A percentile compares a stretch with the other conserved stretches of the same genome.
Conservation (phyloP, 1,139 yeast genomes). For the Saccharomyces hybrid region DNA sequence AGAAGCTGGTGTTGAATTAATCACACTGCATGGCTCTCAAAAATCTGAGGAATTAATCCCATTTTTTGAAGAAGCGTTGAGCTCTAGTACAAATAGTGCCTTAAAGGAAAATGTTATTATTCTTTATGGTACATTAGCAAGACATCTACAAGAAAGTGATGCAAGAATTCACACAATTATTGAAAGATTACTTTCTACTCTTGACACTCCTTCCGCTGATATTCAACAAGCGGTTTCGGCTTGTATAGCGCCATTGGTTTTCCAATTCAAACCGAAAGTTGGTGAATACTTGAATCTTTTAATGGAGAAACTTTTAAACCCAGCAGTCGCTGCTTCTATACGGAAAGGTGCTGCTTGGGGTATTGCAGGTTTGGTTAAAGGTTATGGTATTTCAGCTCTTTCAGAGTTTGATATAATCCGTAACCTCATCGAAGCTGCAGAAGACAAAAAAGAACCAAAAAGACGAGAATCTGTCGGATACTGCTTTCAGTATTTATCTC, state of each 20-base stretch:
- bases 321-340: slow-evolving; percentile 42
- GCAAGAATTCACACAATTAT: slow-evolving; percentile 57
- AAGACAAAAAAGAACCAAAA: slow-evolving; percentile 67
- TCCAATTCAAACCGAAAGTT: slow-evolving; percentile 44
- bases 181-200: slow-evolving; percentile 60
- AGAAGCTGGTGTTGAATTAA: slow-evolving; percentile 76
- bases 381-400: slow-evolving; percentile 73
- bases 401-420: slow-evolving; percentile 72
- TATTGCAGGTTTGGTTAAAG: slow-evolving; percentile 85
- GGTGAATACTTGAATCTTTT: slow-evolving; percentile 50
- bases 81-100: slow-evolving; percentile 45
- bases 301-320: slow-evolving; percentile 49
- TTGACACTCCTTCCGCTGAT: slow-evolving; percentile 81
- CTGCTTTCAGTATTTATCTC: slow-evolving; percentile 78
- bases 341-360: slow-evolving; percentile 96
- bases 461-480: slow-evolving; percentile 85
- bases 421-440: slow-evolving; percentile 74
- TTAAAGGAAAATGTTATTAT: slow-evolving; percentile 77
- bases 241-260: slow-evolving; percentile 77
- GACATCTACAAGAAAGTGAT: slow-evolving; percentile 63
- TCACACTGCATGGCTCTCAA: slow-evolving; percentile 55
- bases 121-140: slow-evolving; percentile 80
- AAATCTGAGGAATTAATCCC: slow-evolving; percentile 68
- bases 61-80: slow-evolving; percentile 53
- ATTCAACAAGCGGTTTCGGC: slow-evolving; percentile 82